Evolutionary conservation across 176 grass and related monocot species (phyloP).

Genomic region (Aegilops sharonensis): DNA sequence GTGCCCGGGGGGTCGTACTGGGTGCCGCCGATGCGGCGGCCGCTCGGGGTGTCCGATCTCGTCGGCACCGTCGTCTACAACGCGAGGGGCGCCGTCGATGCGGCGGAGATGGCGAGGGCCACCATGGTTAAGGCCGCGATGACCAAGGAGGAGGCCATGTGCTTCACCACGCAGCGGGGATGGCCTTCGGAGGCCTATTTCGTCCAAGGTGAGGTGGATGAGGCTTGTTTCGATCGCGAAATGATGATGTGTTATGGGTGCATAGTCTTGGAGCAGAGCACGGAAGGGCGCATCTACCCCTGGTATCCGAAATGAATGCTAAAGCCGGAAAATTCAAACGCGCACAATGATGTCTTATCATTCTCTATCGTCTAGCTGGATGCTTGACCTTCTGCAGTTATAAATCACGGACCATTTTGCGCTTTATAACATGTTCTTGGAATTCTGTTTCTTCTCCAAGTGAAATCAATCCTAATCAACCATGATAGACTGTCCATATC

Average conservation of each 20-base stretch:
- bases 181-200: constrained; percentile 71
- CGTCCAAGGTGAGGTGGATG: constrained; percentile 53
- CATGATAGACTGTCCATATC: not conserved
- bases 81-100: not conserved
- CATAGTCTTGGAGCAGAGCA: not conserved
- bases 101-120: constrained; percentile 26
- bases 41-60: constrained; percentile 49
- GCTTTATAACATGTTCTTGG: not conserved
- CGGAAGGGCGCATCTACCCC: not conserved
- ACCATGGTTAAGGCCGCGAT: not conserved
- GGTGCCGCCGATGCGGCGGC: constrained; percentile 60
- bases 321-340: not conserved
- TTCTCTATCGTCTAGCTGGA: not conserved
- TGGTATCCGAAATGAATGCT: not conserved
- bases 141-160: constrained; percentile 61
- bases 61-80: constrained; percentile 12
- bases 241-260: constrained; percentile 2
- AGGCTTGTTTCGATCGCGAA: not conserved
- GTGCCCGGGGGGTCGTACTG: constrained; percentile 85
- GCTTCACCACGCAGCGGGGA: constrained; percentile 51
- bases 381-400: not conserved
- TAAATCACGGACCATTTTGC: not conserved
- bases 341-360: not conserved
- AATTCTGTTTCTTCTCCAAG: not conserved
- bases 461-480: not conserved